Evolutionary conservation across 1,139 yeast genomes (phyloP).

Genomic region (Debaryomyces coudertii): DNA sequence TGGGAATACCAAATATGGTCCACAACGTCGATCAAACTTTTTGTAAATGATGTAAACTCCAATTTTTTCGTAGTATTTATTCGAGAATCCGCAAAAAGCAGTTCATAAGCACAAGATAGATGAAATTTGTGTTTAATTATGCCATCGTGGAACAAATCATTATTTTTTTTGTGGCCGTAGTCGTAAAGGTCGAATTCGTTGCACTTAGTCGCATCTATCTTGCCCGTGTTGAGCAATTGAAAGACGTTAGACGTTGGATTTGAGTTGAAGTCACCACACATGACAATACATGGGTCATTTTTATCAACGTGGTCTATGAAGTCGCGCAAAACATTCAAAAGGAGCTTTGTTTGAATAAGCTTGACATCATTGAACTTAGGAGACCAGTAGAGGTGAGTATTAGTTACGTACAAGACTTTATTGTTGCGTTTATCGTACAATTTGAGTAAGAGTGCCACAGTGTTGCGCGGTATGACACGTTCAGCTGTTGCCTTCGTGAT

Average conservation of each 20-base stretch:
- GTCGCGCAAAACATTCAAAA: conserved; percentile 34
- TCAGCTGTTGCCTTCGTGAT: conserved; percentile 39
- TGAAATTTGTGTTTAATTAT: conserved; percentile 25
- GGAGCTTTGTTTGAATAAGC: conserved; percentile 53
- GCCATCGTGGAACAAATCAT: conserved; percentile 22
- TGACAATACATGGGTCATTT: conserved; percentile 24
- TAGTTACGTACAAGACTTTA: conserved; percentile 47
- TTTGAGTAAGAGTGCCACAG: conserved; percentile 54
- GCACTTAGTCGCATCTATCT: conserved; percentile 30
- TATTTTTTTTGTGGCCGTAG: conserved; percentile 34
- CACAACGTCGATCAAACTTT: conserved; percentile 51
- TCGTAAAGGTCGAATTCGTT: conserved; percentile 30
- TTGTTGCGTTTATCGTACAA: conserved; percentile 45
- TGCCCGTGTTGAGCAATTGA: conserved; percentile 42
- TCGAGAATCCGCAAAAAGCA: conserved; percentile 14
- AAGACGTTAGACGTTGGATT: conserved; percentile 51
- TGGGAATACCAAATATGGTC: conserved; percentile 63
- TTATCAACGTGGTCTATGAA: conserved; percentile 23
- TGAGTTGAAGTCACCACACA: conserved; percentile 61
- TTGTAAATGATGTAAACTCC: conserved; percentile 54
- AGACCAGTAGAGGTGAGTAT: conserved; percentile 65
- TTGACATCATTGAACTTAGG: conserved; percentile 56
- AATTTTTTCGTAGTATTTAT: conserved; percentile 23
- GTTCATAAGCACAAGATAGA: conserved; percentile 24
- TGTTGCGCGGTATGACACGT: conserved; percentile 52